These are phyloP conservation scores for Zygoascus hellenicus DNA, from an alignment of 1,139 yeast species.

Conservation along the genomic window DNA sequence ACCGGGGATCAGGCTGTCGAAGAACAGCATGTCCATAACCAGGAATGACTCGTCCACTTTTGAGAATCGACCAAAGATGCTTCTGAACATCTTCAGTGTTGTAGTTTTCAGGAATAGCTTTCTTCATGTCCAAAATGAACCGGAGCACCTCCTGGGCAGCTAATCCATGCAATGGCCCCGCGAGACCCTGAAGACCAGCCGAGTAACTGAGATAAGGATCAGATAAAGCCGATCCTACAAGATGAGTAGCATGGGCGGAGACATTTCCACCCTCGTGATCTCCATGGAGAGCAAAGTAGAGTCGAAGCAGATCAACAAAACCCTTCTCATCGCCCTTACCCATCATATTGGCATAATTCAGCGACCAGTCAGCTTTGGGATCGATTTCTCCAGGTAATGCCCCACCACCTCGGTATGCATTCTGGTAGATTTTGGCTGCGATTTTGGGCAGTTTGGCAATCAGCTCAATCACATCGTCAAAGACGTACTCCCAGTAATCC, in stretches of 20 bases:
- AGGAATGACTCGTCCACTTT: constrained; percentile 92
- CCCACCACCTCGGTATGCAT: constrained; percentile 76
- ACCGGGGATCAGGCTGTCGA: constrained; percentile 96
- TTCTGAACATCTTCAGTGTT: constrained; percentile 65
- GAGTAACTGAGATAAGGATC: constrained; percentile 90
- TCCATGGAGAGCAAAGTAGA: constrained; percentile 90
- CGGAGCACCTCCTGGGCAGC: constrained; percentile 97
- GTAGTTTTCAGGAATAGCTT: constrained; percentile 65
- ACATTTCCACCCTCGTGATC: constrained; percentile 99
- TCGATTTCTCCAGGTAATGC: constrained; percentile 64
- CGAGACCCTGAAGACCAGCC: constrained; percentile 94
- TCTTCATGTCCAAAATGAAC: constrained; percentile 81
- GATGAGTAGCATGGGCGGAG: constrained; percentile 94
- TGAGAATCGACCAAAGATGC: constrained; percentile 87
- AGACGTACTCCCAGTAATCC: constrained; percentile 89
- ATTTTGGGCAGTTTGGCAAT: constrained; percentile 89
- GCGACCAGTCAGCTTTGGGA: constrained; percentile 80
- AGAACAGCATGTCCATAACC: constrained; percentile 97
- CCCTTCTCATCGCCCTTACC: constrained; percentile 69
- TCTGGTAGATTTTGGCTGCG: constrained; percentile 92
- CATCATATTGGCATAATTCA: constrained; percentile 77
- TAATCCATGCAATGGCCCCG: constrained; percentile 97
- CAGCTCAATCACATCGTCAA: constrained; percentile 82
- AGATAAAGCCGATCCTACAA: constrained; percentile 92
- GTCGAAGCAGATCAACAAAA: constrained; percentile 85